These are phyloP conservation scores for Cercospora canescens DNA, from an alignment of 2,329 filamentous ascomycete species.

Conservation along the genomic window DNA sequence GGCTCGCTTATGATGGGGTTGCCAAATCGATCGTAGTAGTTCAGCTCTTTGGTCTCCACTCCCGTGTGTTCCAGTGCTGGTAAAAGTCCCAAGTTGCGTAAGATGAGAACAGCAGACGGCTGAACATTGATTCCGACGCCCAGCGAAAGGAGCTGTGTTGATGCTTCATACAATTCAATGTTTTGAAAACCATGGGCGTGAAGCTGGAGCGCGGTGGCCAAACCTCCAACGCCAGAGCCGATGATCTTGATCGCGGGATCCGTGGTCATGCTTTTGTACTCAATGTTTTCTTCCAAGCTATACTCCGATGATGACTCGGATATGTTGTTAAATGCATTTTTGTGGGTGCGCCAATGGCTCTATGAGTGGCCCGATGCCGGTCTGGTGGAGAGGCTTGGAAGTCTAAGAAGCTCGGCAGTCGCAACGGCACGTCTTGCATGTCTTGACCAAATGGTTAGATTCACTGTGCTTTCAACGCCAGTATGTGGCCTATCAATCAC, in stretches of 20 bases:
- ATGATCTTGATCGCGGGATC: conserved; percentile 45
- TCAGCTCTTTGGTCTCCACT: conserved; percentile 45
- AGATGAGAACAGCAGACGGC: conserved; percentile 47
- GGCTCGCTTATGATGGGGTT: conserved; percentile 46
- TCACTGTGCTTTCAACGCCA: too few relatives aligned
- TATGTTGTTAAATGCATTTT: not conserved
- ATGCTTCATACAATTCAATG: conserved; percentile 47
- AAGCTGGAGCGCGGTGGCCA: conserved; percentile 57
- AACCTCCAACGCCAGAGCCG: conserved; percentile 52
- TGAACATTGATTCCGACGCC: conserved; percentile 52
- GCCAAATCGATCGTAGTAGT: conserved; percentile 49
- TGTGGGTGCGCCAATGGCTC: not conserved
- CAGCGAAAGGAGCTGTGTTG: conserved; percentile 43
- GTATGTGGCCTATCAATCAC: not conserved
- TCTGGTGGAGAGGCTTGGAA: not conserved
- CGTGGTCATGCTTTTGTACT: not conserved
- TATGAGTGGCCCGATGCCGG: not conserved
- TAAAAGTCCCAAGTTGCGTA: conserved; percentile 46
- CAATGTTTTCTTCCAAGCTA: not conserved
- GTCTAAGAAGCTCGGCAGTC: conserved; percentile 1
- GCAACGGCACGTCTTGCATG: not conserved
- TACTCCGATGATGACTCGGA: not conserved
- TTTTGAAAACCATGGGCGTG: conserved; percentile 54
- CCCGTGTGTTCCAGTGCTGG: conserved; percentile 43
- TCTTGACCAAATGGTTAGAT: not conserved